A percentile compares a stretch with the other conserved stretches of the same genome.
Conservation (phyloP, 805 yeast species). For the Candida schatavii region DNA sequence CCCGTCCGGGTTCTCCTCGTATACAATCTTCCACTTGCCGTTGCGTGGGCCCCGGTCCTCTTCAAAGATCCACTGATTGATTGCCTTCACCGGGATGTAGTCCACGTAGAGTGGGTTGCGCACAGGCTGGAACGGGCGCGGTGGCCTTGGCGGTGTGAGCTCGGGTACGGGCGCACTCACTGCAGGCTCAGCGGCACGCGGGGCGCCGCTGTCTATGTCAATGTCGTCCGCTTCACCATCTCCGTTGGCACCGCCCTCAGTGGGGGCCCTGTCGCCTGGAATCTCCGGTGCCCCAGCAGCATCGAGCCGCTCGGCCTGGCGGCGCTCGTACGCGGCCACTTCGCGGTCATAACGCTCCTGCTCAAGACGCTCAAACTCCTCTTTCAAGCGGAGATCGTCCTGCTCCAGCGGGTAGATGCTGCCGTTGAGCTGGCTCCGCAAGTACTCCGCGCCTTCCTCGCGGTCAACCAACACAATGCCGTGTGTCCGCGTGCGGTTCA, state of each 20-base stretch:
- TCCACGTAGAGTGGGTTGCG: constrained; percentile 32
- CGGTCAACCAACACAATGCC: constrained; percentile 40
- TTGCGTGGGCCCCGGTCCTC: constrained; percentile 43
- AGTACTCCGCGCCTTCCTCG: constrained; percentile 37
- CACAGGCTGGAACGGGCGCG: constrained; percentile 11
- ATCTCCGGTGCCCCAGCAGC: constrained; percentile 5
- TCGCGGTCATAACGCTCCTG: constrained; percentile 19
- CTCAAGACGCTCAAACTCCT: constrained; percentile 16
- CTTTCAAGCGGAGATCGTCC: constrained; percentile 18
- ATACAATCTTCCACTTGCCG: constrained; percentile 45
- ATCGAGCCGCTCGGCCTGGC: constrained; percentile 7
- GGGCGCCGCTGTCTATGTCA: not conserved
- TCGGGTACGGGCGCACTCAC: constrained; percentile 1
- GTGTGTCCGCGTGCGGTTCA: constrained; percentile 40
- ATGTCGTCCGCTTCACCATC: not conserved
- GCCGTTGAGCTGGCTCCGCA: constrained; percentile 35
- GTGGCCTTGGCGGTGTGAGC: constrained; percentile 13
- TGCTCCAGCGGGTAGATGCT: constrained; percentile 28
- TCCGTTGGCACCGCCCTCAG: not conserved
- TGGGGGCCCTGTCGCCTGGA: not conserved
- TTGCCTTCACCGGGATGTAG: constrained; percentile 44
- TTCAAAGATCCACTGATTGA: constrained; percentile 45
- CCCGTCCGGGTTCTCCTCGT: constrained; percentile 20
- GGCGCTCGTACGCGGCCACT: constrained; percentile 12
- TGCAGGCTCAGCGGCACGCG: not conserved